Conservation (phyloP, 345 rosid genomes). For the Arabis alpina region DNA sequence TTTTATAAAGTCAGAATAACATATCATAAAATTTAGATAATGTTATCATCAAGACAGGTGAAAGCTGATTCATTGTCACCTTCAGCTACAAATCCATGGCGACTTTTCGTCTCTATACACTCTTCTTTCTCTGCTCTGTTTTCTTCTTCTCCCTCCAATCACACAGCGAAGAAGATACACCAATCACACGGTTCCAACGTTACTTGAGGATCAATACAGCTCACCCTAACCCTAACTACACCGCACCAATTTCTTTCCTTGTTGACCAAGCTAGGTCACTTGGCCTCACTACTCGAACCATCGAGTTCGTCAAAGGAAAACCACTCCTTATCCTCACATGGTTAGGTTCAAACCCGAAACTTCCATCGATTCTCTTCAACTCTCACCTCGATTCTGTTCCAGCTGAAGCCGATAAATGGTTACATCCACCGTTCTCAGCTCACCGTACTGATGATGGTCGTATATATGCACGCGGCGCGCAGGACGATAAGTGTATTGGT, state of each 20-base stretch:
- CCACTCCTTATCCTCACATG: constrained; percentile 72
- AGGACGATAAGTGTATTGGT: constrained; percentile 86
- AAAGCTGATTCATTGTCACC: neutral
- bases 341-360: constrained; percentile 74
- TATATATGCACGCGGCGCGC: constrained; percentile 86
- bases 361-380: constrained; percentile 76
- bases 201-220: constrained; percentile 79
- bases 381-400: constrained; percentile 98
- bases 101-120: neutral
- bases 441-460: constrained; percentile 54
- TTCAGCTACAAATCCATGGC: constrained; percentile 22
- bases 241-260: constrained; percentile 65
- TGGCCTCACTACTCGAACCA: constrained; percentile 49
- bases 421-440: constrained; percentile 84
- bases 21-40: too few relatives aligned
- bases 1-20: too few relatives aligned
- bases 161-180: constrained; percentile 41
- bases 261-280: constrained; percentile 56
- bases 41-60: too few relatives aligned
- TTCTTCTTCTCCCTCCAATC: neutral
- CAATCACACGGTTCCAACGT: constrained; percentile 62
- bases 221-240: constrained; percentile 82
- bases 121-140: neutral
- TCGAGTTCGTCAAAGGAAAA: constrained; percentile 59
- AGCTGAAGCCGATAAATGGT: constrained; percentile 75